Evolutionary conservation across 2,329 filamentous ascomycete species (phyloP), one percentile per base, ranked within the genome.

Genomic region (Atkinsonella hypoxylon): DNA sequence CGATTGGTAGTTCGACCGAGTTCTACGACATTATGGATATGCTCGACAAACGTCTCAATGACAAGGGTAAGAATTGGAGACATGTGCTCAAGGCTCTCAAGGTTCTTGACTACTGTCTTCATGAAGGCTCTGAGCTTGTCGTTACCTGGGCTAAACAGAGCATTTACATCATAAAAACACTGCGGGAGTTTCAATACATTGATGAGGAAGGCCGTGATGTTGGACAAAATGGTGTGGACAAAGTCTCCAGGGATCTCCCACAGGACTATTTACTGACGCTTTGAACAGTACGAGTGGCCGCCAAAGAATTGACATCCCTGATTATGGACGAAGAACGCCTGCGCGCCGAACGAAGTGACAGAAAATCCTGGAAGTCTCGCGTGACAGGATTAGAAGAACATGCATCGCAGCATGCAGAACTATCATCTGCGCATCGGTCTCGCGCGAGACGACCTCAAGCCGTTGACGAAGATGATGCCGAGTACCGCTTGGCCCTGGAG

Each of bases 11-110:
- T 64, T 90, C 89, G 36, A 91, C 86, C 69, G 93, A 97, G 67
- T 98, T 98, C 73, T 95, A 95, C 73, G 91, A 98, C 67, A 96
- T 98, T 62, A 95, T 98, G 85, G 93, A 98, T 68, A 98, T 98
- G 89, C 77, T 98, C 58, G 93, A 98, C 71, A 97, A 97, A 75
- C 85, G 93, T 59, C 74, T 98, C 63, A 98, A 98, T 62, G 93
- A 98, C 70, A 97, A 98, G 70, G 93, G 93, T 64, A 98, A 97
- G 77, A 98, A 98, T 67, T 98, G 93, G 93, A 84, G 93, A 61
- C 93, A 98, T 67, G 93, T 98, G 12, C 74, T 98, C 53, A 98
- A 98, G 71, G 94, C 93, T 41, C 76, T 98, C 59, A 98, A 98
- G 68, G 93, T 98, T 49, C 78, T 97, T 52, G 93, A 98, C 69